Conservation (phyloP, 345 rosid species). For the Cardamine occulta region DNA sequence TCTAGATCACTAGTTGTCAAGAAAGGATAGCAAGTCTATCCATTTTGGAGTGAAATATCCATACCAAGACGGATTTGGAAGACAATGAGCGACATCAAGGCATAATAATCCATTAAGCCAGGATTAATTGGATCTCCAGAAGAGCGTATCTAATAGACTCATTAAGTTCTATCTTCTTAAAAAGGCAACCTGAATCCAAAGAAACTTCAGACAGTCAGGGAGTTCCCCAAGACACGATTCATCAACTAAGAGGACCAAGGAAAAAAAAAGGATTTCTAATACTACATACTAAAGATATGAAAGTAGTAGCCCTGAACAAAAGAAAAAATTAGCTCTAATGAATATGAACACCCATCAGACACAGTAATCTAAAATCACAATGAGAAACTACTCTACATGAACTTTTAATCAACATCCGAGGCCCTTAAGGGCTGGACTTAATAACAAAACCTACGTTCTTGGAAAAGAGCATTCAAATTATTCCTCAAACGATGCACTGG, state of each 20-base stretch:
- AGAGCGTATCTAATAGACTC: conserved; percentile 96
- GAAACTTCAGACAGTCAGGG: conserved; percentile 28
- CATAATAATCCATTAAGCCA: conserved; percentile 92
- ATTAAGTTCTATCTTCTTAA: conserved; percentile 83
- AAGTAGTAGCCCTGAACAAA: conserved; percentile 16
- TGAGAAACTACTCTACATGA: background rate
- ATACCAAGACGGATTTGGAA: conserved; percentile 63
- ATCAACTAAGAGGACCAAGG: conserved; percentile 1
- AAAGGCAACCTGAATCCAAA: conserved; percentile 69
- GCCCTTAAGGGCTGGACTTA: background rate
- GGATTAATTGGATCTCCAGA: conserved; percentile 87
- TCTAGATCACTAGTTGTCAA: conserved; percentile 16
- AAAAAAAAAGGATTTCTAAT: conserved; percentile 4
- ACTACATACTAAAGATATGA: conserved; percentile 12
- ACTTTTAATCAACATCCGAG: background rate
- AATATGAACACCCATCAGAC: background rate
- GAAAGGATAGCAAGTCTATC: background rate
- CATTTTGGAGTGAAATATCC: background rate
- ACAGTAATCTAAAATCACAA: conserved; percentile 15
- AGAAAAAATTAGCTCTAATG: conserved; percentile 3
- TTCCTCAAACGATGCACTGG: conserved; percentile 42
- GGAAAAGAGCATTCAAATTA: conserved; percentile 15
- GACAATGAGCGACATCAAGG: conserved; percentile 77
- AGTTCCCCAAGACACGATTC: background rate
- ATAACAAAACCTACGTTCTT: conserved; percentile 19